Conservation (phyloP, 805 yeast genomes). For the Maudiozyma bulderi region DNA sequence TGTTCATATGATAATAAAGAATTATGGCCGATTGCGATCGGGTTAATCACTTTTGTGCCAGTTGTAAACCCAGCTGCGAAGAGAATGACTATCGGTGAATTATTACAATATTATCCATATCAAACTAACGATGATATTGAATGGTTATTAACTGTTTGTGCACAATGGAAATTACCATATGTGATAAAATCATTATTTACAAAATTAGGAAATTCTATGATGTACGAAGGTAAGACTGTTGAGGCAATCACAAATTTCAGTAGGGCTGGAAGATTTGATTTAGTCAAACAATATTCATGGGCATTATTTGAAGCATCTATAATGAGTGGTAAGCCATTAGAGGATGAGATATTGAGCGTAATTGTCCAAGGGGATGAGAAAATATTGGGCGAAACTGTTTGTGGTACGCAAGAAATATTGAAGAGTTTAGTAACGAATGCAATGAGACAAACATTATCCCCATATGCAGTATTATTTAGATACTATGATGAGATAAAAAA, state of each 20-base stretch:
- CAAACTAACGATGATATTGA: constrained; percentile 67
- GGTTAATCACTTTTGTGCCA: constrained; percentile 43
- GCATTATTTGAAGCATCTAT: constrained; percentile 52
- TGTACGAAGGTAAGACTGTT: constrained; percentile 44
- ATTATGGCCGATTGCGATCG: constrained; percentile 61
- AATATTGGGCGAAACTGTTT: constrained; percentile 7
- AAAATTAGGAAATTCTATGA: constrained; percentile 38
- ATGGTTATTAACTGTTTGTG: constrained; percentile 68
- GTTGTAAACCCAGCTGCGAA: constrained; percentile 31
- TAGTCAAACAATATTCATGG: constrained; percentile 47
- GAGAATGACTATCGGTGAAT: constrained; percentile 38
- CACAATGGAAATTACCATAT: constrained; percentile 49
- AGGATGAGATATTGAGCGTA: constrained; percentile 48
- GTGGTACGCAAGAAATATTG: constrained; percentile 22
- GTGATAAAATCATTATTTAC: constrained; percentile 49
- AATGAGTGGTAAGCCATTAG: constrained; percentile 40
- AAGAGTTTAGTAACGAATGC: constrained; percentile 39
- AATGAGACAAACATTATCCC: constrained; percentile 59
- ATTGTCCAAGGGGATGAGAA: constrained; percentile 33
- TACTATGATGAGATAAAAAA: constrained; percentile 32
- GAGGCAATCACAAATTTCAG: constrained; percentile 60
- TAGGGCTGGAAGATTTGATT: constrained; percentile 47
- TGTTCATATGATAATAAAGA: constrained; percentile 31
- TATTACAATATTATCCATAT: constrained; percentile 51
- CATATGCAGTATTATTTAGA: constrained; percentile 54